These are phyloP conservation scores for Herpetospermum pedunculosum DNA, from an alignment of 306 rosid species.

Conservation along the genomic window DNA sequence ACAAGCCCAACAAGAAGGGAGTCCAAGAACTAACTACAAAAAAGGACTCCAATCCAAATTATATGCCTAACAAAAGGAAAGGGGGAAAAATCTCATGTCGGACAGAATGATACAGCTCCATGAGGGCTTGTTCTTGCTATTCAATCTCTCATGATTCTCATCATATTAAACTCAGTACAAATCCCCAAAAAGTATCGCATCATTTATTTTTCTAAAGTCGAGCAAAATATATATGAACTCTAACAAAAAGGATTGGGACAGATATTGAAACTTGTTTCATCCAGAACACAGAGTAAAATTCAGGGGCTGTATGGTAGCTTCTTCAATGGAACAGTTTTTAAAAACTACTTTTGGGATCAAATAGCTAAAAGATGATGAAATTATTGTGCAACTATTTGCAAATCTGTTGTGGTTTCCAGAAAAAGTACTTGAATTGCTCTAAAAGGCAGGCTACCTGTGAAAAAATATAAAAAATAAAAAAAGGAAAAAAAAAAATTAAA, in stretches of 20 bases:
- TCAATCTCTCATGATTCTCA: neutral
- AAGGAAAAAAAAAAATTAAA: neutral
- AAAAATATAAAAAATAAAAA: too few species aligned
- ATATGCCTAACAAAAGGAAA: neutral
- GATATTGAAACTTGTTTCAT: neutral
- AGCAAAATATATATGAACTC: neutral
- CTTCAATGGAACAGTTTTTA: too few species aligned
- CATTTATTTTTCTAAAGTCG: neutral
- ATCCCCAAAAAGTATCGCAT: neutral
- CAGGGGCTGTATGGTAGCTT: too few species aligned
- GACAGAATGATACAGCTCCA: neutral
- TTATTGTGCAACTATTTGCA: neutral
- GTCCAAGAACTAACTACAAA: too few species aligned
- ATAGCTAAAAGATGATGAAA: neutral
- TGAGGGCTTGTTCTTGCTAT: neutral
- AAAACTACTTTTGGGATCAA: too few species aligned
- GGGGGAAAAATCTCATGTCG: neutral
- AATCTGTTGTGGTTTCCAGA: too few species aligned
- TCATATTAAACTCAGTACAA: neutral
- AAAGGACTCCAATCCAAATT: too few species aligned
- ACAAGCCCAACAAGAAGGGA: too few species aligned
- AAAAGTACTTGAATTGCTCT: neutral
- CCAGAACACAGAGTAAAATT: neutral
- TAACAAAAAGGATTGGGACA: neutral
- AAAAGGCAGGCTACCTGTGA: neutral